These are phyloP conservation scores for Monosporascus sp. DNA, from an alignment of 2,329 filamentous ascomycete genomes.

Conservation along the genomic window DNA sequence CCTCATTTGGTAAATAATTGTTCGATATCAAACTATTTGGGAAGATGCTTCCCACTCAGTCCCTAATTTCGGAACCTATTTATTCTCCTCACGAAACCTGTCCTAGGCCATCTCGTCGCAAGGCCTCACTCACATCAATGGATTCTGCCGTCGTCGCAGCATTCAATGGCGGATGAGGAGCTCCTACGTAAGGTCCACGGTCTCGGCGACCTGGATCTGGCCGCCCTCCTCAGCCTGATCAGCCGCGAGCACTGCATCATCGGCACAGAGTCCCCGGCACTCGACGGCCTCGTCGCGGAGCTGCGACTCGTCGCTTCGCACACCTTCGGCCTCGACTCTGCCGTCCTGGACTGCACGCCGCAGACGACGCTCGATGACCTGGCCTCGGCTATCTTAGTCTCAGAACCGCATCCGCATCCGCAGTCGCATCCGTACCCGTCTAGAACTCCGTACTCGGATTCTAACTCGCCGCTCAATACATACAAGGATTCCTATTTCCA, in stretches of 20 bases:
- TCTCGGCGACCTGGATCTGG: slow-evolving; percentile 83
- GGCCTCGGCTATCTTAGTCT: slow-evolving; percentile 53
- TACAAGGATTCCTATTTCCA: slow-evolving; percentile 14
- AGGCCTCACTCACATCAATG: not conserved
- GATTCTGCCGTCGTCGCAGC: slow-evolving; percentile 1
- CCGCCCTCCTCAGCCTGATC: slow-evolving; percentile 73
- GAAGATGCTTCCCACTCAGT: no score
- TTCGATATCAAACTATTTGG: no score
- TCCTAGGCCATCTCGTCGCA: no score
- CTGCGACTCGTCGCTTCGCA: slow-evolving; percentile 64
- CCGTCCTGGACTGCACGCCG: slow-evolving; percentile 66
- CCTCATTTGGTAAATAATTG: no score
- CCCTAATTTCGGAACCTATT: no score
- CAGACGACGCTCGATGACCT: slow-evolving; percentile 79
- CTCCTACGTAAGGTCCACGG: slow-evolving; percentile 67
- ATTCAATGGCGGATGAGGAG: slow-evolving; percentile 54
- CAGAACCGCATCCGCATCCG: slow-evolving; percentile 34
- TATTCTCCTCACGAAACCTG: no score
- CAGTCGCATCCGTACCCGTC: slow-evolving; percentile 21
- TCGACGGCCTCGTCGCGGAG: slow-evolving; percentile 69
- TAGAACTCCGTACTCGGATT: slow-evolving; percentile 13
- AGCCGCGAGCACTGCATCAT: slow-evolving; percentile 85
- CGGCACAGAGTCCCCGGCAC: slow-evolving; percentile 57
- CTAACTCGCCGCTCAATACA: slow-evolving; percentile 18
- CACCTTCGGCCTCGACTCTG: slow-evolving; percentile 67